Base-by-base conservation (phyloP, 768 basidiomycete species). In the Pleurotus ostreatus region DNA sequence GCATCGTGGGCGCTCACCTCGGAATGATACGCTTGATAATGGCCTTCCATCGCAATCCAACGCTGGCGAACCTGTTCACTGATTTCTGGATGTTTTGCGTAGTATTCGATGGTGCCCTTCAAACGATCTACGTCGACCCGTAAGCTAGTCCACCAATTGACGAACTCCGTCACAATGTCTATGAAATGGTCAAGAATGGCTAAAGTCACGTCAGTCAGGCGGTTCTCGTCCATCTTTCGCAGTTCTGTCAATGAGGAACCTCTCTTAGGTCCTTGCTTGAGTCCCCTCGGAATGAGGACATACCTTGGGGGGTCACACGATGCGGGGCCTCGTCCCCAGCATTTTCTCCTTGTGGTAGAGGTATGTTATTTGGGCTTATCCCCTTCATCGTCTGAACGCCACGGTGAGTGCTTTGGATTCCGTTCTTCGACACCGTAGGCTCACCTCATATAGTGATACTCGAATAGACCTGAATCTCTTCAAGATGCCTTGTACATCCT, bases 121-220 rank as follows among this genome's bases (percentile, higher is more conserved):
- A 53, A 41, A 25, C 39, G 51, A 20, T 25, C 7, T 15, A 53
- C 39, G 23, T 52, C 34, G 18, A 53, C 38, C 25, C 25, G 22
- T 9, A 53, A 37, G 39, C 37, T 40, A 8, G 8, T 20, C 51
- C 51, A 53, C 51, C 51, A 53, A 11, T 53, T 25, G n/a, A 53
- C 51, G 51, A 53, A 53, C n/a, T 53, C 38, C 11, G 37, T 11
- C 12, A 53, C 18, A 13, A 38, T 30, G 13, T 5, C 13, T 2
- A 53, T 20, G 39, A 53, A 53, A n/a, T 41, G 51, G 12, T 53
- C 51, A 11, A 53, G 37, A 8, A 53, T 23, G 8, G 39, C 39
- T 9, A 39, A 18, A 5, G 51, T 53, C 20, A 41, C 37, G 11
- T 20, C 20, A 2, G 38, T 5, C 3, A 53, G 39, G 23, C 41